Conservation (phyloP, 1,284 basidiomycete genomes). For the Anthracocystis walkeri region DNA sequence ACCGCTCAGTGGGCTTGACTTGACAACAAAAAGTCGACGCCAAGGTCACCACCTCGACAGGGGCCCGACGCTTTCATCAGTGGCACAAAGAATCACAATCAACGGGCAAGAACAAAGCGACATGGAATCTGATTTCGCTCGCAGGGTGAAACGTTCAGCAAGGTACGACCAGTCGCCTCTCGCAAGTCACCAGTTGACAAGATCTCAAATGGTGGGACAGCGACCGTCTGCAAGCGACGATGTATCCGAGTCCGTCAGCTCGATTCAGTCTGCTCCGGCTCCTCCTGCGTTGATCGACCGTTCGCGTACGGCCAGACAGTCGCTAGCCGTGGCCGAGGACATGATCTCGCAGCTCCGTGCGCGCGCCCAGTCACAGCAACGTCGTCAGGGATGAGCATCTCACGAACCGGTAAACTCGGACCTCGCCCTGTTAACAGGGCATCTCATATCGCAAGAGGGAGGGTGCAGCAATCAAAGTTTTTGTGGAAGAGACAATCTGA, state of each 20-base stretch:
- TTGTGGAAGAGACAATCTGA: background rate
- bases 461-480: background rate
- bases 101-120: constrained; percentile 11
- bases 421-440: too few species aligned
- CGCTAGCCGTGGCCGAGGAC: constrained; percentile 28
- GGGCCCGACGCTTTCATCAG: constrained; percentile 22
- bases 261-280: constrained; percentile 19
- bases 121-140: constrained; percentile 9
- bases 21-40: background rate
- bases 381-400: background rate
- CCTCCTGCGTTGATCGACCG: background rate
- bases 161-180: constrained; percentile 20
- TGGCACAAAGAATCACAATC: background rate
- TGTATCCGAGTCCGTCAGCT: constrained; percentile 13
- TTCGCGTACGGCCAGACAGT: background rate
- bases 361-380: constrained; percentile 2
- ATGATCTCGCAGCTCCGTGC: constrained; percentile 27
- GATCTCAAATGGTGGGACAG: background rate
- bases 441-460: too few species aligned
- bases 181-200: too few species aligned
- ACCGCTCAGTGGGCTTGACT: background rate
- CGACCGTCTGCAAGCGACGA: constrained; percentile 14
- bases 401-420: too few species aligned
- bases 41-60: background rate
- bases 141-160: constrained; percentile 21